Evolutionary conservation across 352 stramenopile genomes (phyloP).

Genomic region (Ophiocytium majus): DNA sequence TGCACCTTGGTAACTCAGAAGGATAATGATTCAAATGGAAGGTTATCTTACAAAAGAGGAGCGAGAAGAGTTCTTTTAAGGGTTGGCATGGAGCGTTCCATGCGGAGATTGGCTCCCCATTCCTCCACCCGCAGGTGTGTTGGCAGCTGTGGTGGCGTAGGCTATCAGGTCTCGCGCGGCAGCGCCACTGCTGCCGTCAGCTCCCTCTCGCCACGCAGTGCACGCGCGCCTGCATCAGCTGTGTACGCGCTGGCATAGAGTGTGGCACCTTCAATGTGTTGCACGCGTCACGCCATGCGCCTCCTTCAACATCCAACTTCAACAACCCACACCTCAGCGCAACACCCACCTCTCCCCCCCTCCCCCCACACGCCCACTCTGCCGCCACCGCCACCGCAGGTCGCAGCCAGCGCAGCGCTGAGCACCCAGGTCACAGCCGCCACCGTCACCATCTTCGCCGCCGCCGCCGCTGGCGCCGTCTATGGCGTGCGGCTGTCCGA

Average conservation of each 20-base stretch:
- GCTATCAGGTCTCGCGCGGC: too few relatives aligned
- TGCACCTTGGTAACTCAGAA: too few relatives aligned
- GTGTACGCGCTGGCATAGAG: background rate
- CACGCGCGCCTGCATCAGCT: too few relatives aligned
- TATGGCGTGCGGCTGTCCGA: background rate
- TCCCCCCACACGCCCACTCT: background rate
- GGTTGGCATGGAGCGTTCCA: too few relatives aligned
- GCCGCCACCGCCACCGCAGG: background rate
- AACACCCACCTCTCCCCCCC: background rate
- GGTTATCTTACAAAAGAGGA: too few relatives aligned
- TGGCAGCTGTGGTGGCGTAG: too few relatives aligned
- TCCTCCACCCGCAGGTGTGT: too few relatives aligned
- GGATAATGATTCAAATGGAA: too few relatives aligned
- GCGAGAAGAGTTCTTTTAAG: too few relatives aligned
- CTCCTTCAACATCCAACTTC: background rate
- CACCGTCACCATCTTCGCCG: background rate
- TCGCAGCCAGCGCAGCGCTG: background rate
- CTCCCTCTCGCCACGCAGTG: too few relatives aligned
- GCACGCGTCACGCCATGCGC: background rate
- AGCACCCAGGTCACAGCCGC: slow-evolving; percentile 4
- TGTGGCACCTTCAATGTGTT: background rate
- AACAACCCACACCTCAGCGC: background rate
- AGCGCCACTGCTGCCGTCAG: too few relatives aligned
- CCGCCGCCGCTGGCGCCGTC: background rate
- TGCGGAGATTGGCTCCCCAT: too few relatives aligned